Evolutionary conservation across 371 early-diverging fungal genomes (phyloP), one percentile per base, ranked within the genome.

Genomic region (Nematocida parisii): DNA sequence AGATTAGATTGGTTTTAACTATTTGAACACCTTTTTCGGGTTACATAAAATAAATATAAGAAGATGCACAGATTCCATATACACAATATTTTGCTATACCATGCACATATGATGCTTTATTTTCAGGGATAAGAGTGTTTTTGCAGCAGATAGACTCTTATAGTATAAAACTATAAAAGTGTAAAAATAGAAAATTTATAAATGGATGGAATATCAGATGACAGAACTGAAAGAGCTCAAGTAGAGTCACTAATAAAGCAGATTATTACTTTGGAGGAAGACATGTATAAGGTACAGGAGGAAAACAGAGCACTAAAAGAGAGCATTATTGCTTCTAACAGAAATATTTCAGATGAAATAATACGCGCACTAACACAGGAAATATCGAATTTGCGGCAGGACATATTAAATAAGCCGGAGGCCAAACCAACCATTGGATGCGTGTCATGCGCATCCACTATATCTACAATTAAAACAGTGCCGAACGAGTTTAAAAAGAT

Each of bases 171-270:
- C 24, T 60, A 60, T 24, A 60, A 24, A 24, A 24, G 39, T 33
- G 39, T 11, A 60, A 60, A 60, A 24, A 24, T 60, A 60, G 24
- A 60, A 33, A 60, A 60, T 42, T 64, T 64, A 11, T 15, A 22
- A 33, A 64, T 39, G 64, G 64, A 58, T 58, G 58, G 42, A 39
- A 64, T 64, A 45, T 3, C 45, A 64, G 64, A 64, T 64, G 64
- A 64, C 13, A 64, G 44, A 64, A 22, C 15, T 13, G 45, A 64
- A 42, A 44, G 27, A 15, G 22, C 27, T 42, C 27, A 42, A 64
- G 22, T 64, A 5, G 27, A 45, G 42, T 6, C 18, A 13, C 5
- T 64, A n/a, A 42, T 64, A 44, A 42, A 45, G 64, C 64, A 64
- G 64, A 27, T 64, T 13, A 64, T 64, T 15, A 6, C 6, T 2